Percentiles rank a stretch among this genome's conserved stretches.
phyloP scores from a whole-genome alignment of 2,329 filamentous ascomycete genomes.

The Clarireedia monteithiana region DNA sequence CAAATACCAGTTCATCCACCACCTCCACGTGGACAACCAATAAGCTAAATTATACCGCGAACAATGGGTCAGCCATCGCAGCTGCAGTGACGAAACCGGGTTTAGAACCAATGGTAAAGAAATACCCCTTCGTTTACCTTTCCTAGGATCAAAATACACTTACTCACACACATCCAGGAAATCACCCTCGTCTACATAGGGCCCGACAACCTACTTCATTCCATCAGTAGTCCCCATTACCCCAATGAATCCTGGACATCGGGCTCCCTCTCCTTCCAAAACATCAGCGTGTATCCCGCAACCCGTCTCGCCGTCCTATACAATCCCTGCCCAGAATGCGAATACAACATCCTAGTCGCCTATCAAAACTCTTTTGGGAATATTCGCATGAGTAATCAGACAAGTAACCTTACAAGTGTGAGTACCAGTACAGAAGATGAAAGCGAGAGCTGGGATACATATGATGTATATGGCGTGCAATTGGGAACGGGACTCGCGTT shows the following conservation, averaged over 20 bases:
- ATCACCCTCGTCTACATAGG: slow-evolving; percentile 14
- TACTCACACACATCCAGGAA: slow-evolving; percentile 4
- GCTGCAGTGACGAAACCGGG: slow-evolving; percentile 8
- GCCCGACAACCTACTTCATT: slow-evolving; percentile 8
- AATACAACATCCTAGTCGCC: slow-evolving; percentile 7
- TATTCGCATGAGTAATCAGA: background rate
- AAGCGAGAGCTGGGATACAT: background rate
- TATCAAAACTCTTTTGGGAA: slow-evolving; percentile 6
- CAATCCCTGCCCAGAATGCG: slow-evolving; percentile 9
- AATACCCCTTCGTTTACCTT: no score
- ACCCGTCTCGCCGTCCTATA: slow-evolving; percentile 10
- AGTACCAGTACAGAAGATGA: background rate
- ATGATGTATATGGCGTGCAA: background rate
- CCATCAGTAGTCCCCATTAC: slow-evolving; percentile 8
- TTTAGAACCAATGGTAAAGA: slow-evolving; percentile 6
- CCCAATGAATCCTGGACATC: background rate
- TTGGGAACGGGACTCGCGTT: background rate
- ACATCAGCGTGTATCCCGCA: slow-evolving; percentile 1
- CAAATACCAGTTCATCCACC: background rate
- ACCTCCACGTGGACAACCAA: slow-evolving; percentile 7
- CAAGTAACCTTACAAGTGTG: background rate
- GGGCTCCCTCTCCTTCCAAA: slow-evolving; percentile 4
- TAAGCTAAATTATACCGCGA: slow-evolving; percentile 3
- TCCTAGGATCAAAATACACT: background rate
- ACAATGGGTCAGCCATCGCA: slow-evolving; percentile 5